phyloP scores from a whole-genome alignment of 139 green algal genomes.

The Protoeuglena noctilucae region DNA sequence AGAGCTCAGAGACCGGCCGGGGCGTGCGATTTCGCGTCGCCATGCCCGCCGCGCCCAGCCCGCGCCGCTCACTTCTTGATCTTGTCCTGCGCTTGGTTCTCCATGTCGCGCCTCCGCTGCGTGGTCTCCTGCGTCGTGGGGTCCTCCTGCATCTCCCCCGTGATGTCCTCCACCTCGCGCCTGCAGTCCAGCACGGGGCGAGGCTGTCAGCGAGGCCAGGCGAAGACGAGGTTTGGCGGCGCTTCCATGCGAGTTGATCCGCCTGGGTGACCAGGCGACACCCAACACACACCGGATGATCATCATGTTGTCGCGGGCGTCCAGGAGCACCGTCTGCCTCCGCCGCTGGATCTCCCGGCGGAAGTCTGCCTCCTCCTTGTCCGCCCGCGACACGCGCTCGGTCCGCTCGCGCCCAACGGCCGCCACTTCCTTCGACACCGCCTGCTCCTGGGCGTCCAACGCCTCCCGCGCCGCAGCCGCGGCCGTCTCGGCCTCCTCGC shows the following conservation, averaged over 20 bases:
- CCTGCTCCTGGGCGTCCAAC: not conserved
- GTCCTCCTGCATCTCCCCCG: slow-evolving; percentile 32
- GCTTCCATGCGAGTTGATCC: too few species aligned
- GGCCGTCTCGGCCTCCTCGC: not conserved
- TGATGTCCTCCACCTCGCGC: slow-evolving; percentile 19
- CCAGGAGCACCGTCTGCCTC: not conserved
- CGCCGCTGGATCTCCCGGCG: not conserved
- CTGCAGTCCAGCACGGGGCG: not conserved
- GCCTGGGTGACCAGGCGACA: too few species aligned
- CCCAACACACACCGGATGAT: too few species aligned
- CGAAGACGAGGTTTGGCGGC: too few species aligned
- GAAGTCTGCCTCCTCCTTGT: not conserved
- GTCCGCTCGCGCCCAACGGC: not conserved
- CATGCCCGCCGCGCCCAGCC: too few species aligned
- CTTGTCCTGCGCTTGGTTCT: slow-evolving; percentile 26
- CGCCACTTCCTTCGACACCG: not conserved
- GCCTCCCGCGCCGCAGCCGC: too few species aligned
- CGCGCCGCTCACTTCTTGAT: too few species aligned
- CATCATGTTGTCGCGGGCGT: not conserved
- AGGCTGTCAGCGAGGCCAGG: too few species aligned
- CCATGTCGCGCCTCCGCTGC: slow-evolving; percentile 28
- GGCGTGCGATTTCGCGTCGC: too few species aligned
- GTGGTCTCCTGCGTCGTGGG: too few species aligned
- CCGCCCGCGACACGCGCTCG: not conserved
- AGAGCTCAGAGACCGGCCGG: too few species aligned